phyloP scores from a whole-genome alignment of 1,284 basidiomycete species.

The Boletus subluridellus region DNA sequence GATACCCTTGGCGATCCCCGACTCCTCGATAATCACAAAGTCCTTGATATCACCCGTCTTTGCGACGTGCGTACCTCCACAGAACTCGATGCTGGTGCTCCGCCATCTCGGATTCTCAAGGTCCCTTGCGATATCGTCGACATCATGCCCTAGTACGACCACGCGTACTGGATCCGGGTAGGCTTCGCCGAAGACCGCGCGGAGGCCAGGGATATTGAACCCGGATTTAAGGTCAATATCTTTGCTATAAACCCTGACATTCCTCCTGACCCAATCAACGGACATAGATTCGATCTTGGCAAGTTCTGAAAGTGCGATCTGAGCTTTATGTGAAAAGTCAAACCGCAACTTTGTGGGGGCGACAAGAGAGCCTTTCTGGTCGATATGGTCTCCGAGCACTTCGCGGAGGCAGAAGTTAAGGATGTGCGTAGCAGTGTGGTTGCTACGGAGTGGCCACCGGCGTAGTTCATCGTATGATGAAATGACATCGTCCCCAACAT shows the following conservation, averaged over 20 bases:
- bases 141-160: constrained; percentile 83
- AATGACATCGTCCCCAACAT: constrained; percentile 66
- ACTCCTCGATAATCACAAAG: constrained; percentile 93
- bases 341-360: constrained; percentile 94
- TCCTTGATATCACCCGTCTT: constrained; percentile 96
- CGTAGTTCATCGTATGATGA: constrained; percentile 84
- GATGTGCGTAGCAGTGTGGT: constrained; percentile 98
- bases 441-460: constrained; percentile 93
- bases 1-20: constrained; percentile 97
- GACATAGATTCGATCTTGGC: constrained; percentile 81
- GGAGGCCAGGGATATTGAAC: constrained; percentile 85
- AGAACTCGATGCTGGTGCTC: constrained; percentile 91
- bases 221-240: constrained; percentile 83
- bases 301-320: constrained; percentile 74
- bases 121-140: constrained; percentile 84
- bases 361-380: constrained; percentile 97
- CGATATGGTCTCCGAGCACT: constrained; percentile 92
- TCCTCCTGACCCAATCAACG: constrained; percentile 86
- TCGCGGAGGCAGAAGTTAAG: constrained; percentile 94
- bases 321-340: constrained; percentile 96
- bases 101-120: constrained; percentile 90
- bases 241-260: constrained; percentile 86
- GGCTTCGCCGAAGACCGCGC: constrained; percentile 96
- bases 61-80: constrained; percentile 95
- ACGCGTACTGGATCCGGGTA: constrained; percentile 98